Evolutionary conservation across 176 grass and related monocot species (phyloP), one percentile per base, ranked within the genome.

Genomic region (Carex kokanica): DNA sequence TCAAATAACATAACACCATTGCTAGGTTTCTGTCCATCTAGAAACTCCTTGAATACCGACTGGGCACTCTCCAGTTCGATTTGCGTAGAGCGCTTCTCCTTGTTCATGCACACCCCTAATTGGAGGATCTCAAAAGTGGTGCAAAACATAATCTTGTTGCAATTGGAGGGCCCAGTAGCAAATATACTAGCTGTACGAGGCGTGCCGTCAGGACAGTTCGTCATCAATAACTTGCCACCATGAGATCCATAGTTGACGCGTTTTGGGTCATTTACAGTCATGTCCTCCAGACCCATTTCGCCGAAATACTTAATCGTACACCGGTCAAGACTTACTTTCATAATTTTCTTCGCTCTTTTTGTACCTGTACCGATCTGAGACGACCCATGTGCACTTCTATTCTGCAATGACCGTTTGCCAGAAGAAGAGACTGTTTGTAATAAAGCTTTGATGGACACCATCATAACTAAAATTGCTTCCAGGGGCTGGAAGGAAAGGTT

Each of bases 161-260:
- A 90, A 88, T 92, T 85, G 6, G 87, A 84, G 68, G 78, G 67
- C 16, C 81, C 67, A 68, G 83, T 83, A 16, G 90, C 86, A 71
- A 89, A 84, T 83, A 98, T 86, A 82, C 85, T 88, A 53, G 95
- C 95, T 83, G 84, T 89, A 72, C 95, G 91, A 81, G 88, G 92
- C 60, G 52, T 85, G 82, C 95, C 92, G 75, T 90, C 81, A 84
- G 63, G 84, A 74, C 86, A 87, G 49, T 78, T 88, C 20, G 80
- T 91, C 60, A 98, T 90, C 78, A 98, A 69, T 79, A 90, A 84
- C 62, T 85, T 85, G 56, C 95, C 95, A 81, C 95, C 95, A 79
- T 94, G 95, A 82, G 92, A 90, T 85, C 95, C 95, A 82, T 91
- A 98, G 78, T 94, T 98, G 69, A 93, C 90, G 87, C 90, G 95